Evolutionary conservation across 2,329 filamentous ascomycete species (phyloP).

Genomic region (Aureobasidium sp.): DNA sequence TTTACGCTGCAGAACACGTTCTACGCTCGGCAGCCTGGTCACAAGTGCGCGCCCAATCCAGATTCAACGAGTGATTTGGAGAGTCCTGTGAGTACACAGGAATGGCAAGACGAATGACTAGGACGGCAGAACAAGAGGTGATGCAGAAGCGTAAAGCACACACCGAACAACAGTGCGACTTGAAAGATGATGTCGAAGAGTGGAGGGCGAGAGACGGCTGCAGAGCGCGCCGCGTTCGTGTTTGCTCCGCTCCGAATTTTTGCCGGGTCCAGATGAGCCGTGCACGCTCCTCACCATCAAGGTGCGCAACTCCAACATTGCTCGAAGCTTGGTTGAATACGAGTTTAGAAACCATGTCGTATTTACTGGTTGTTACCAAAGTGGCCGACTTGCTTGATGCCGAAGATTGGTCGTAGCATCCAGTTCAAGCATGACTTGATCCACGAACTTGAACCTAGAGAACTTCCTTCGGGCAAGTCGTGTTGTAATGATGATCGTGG

Average conservation of each 20-base stretch:
- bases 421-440: not conserved
- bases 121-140: slow-evolving; percentile 1
- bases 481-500: not conserved
- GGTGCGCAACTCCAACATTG: not conserved
- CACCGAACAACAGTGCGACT: not conserved
- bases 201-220: not conserved
- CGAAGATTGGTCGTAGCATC: not conserved
- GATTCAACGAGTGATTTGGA: slow-evolving; percentile 6
- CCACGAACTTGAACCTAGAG: not conserved
- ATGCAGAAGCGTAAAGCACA: not conserved
- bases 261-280: not conserved
- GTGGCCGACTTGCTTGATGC: not conserved
- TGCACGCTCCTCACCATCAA: not conserved
- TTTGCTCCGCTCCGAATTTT: not conserved
- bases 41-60: slow-evolving; percentile 10
- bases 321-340: not conserved
- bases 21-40: slow-evolving; percentile 4
- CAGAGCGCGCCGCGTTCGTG: not conserved
- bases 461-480: not conserved
- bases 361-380: not conserved
- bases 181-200: not conserved
- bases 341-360: no score
- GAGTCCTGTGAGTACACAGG: slow-evolving; percentile 8
- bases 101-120: slow-evolving; percentile 6
- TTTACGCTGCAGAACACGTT: slow-evolving; percentile 1